A percentile compares a stretch with the other conserved stretches of the same genome.
Evolutionary conservation across 73 alveolate species (phyloP).

Genomic region (Tetrahymena elliotti): DNA sequence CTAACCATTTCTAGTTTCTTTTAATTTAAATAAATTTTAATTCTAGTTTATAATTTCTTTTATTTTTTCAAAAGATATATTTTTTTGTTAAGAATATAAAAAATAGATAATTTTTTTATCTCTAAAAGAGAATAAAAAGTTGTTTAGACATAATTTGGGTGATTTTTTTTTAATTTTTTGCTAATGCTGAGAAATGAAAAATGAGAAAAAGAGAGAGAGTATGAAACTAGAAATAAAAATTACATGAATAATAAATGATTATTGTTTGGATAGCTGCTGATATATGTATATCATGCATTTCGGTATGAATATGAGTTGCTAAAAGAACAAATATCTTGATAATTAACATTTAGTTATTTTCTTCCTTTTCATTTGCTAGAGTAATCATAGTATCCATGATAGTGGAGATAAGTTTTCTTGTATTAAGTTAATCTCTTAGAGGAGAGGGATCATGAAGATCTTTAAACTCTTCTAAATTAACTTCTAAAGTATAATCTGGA

Average conservation of each 20-base stretch:
- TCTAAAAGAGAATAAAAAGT: no score
- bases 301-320: conserved; percentile 40
- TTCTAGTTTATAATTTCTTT: conserved; percentile 53
- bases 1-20: background rate
- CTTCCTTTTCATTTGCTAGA: conserved; percentile 60
- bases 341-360: conserved; percentile 52
- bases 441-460: conserved; percentile 8
- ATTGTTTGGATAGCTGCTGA: conserved; percentile 65
- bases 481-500: background rate
- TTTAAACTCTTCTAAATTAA: background rate
- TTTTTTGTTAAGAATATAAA: no score
- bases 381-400: conserved; percentile 54
- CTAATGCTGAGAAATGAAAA: no score
- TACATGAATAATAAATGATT: conserved; percentile 32
- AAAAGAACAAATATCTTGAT: conserved; percentile 57
- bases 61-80: background rate
- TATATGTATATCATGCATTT: conserved; percentile 62
- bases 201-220: no score
- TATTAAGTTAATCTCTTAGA: conserved; percentile 39
- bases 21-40: conserved; percentile 3
- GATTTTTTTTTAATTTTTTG: no score
- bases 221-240: no score
- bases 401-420: conserved; percentile 60
- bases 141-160: no score
- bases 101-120: no score